A percentile compares a stretch with the other conserved stretches of the same genome.
phyloP scores from a whole-genome alignment of 2,329 filamentous ascomycete species.

The Harringtonia lauricola region DNA sequence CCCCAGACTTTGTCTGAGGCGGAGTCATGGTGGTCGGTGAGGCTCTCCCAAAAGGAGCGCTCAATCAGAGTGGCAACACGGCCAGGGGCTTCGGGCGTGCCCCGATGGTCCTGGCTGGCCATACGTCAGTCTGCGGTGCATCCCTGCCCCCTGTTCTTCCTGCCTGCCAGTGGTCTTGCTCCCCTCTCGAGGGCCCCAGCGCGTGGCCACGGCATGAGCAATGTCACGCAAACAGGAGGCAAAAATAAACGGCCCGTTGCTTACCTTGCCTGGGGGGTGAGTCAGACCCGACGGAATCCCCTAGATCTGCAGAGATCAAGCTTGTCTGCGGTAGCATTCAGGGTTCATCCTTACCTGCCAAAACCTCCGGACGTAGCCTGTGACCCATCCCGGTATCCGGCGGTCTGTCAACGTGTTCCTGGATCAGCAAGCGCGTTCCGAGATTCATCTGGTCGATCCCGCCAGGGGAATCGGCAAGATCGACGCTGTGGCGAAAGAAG shows the following conservation, averaged over 20 bases:
- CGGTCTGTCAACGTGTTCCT: constrained; percentile 45
- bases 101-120: constrained; percentile 80
- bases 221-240: too few species aligned
- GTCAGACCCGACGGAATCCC: neutral
- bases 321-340: too few species aligned
- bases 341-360: constrained; percentile 67
- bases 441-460: neutral
- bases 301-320: constrained; percentile 1
- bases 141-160: neutral
- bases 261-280: constrained; percentile 7
- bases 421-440: neutral
- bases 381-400: constrained; percentile 79
- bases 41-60: constrained; percentile 66
- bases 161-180: neutral
- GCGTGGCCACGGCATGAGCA: too few species aligned
- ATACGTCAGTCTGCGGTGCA: neutral
- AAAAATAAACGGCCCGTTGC: too few species aligned
- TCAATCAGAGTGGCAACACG: constrained; percentile 90
- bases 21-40: constrained; percentile 55
- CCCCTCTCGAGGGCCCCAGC: too few species aligned
- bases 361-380: constrained; percentile 87
- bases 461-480: neutral
- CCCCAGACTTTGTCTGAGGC: constrained; percentile 71
- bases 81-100: constrained; percentile 77
- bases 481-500: neutral